A percentile compares a stretch with the other conserved stretches of the same genome.
phyloP scores from a whole-genome alignment of 2,329 filamentous ascomycete genomes.

The Zymoseptoria brevis region DNA sequence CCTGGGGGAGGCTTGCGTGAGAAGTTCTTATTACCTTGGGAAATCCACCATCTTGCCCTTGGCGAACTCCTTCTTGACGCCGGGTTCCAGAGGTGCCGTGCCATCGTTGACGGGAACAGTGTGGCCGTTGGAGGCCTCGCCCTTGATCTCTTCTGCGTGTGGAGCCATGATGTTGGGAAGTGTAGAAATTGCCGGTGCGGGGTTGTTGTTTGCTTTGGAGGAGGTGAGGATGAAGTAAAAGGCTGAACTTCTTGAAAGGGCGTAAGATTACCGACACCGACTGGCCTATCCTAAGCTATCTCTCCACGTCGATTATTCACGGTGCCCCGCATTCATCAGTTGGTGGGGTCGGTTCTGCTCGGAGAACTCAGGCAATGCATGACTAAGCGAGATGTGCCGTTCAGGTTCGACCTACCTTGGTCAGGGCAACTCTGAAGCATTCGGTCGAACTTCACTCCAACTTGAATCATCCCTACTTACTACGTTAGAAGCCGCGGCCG shows the following conservation, averaged over 20 bases:
- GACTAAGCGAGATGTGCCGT: background rate
- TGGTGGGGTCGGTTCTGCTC: background rate
- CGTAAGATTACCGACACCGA: background rate
- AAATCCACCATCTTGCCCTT: conserved; percentile 25
- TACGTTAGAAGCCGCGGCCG: too few species aligned
- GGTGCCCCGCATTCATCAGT: background rate
- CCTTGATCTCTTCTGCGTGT: conserved; percentile 22
- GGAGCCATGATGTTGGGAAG: conserved; percentile 23
- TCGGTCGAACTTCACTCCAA: too few species aligned
- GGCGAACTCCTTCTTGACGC: conserved; percentile 26
- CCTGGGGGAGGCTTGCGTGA: background rate
- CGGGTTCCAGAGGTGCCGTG: conserved; percentile 26
- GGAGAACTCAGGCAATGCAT: background rate
- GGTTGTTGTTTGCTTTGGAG: background rate
- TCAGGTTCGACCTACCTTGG: too few species aligned
- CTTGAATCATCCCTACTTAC: too few species aligned
- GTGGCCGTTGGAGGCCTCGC: conserved; percentile 20
- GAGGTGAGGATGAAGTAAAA: background rate
- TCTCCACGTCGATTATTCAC: background rate
- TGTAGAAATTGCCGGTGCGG: background rate
- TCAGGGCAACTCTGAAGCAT: too few species aligned
- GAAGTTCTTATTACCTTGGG: conserved; percentile 18
- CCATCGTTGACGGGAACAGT: conserved; percentile 24
- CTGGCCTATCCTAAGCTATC: background rate
- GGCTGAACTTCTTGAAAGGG: background rate